These are phyloP conservation scores for Leptographium flavum DNA, from an alignment of 2,329 filamentous ascomycete genomes.

Conservation along the genomic window DNA sequence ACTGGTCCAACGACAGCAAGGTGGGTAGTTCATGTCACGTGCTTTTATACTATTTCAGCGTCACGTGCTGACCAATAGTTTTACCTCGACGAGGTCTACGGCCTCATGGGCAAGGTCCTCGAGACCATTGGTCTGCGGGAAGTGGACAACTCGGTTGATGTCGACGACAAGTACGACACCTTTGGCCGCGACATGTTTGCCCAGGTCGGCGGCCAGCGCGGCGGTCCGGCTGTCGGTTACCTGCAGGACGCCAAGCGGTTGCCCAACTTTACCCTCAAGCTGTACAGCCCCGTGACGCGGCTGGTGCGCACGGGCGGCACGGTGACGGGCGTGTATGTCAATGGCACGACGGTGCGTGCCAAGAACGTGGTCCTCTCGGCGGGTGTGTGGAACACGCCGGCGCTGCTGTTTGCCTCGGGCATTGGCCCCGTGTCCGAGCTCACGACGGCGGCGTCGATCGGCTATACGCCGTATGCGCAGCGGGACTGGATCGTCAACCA, in stretches of 20 bases:
- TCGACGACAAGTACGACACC: slow-evolving; percentile 1
- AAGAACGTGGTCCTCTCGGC: slow-evolving; percentile 1
- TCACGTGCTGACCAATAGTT: background rate
- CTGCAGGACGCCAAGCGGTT: background rate
- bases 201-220: background rate
- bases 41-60: background rate
- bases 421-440: background rate
- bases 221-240: background rate
- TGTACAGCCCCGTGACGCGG: background rate
- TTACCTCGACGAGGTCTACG: background rate
- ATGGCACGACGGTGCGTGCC: background rate
- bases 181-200: slow-evolving; percentile 2
- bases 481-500: slow-evolving; percentile 1
- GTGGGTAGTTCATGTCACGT: background rate
- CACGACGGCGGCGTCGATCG: background rate
- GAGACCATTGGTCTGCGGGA: background rate
- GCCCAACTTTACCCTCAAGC: background rate
- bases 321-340: slow-evolving; percentile 1
- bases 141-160: background rate
- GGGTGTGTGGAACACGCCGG: background rate
- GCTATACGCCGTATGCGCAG: background rate
- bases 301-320: background rate
- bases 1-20: slow-evolving; percentile 2
- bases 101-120: background rate
- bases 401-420: slow-evolving; percentile 2